Evolutionary conservation across 768 basidiomycete species (phyloP), one percentile per base, ranked within the genome.

Genomic region (Lentinula aciculospora): DNA sequence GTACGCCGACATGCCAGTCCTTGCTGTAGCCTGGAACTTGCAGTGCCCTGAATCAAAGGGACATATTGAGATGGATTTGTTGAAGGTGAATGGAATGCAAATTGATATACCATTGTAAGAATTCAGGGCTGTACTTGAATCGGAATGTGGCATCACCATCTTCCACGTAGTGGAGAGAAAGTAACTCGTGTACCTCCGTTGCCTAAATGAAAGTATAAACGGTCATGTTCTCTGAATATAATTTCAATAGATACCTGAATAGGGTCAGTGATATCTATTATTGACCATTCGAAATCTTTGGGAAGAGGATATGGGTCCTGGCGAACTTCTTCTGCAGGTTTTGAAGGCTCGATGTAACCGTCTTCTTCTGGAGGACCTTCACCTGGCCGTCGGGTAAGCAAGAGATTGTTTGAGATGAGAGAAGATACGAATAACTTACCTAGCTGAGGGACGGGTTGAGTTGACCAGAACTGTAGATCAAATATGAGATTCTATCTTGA

Each of bases 1-100:
- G 86, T 19, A 99, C 94, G 31, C 95, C 97, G 57, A 98, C 73
- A 68, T 98, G 95, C 97, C 97, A 98, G 69, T 96, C 92, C 61
- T 86, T 86, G 66, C 83, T 75, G 69, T 94, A 98, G 1, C 94
- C 95, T 25, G 97, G 97, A 29, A 95, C 94, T 63, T 85, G 91
- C 37, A 99, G 76, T 8, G 96, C 96, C 95, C 95, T 97, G 58
- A 3, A 47, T 17, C 55, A 9, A 47, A 19, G 56, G 17, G 27
- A 59, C 25, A 19, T 9, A 37, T 31, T 59, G 40, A 37, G 34
- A 17, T 13, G 10, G 4, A n/a, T 40, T n/a, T n/a, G 19, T 50
- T 53, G 17, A 34, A 15, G 49, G 12, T 19, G 7, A 29, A 7
- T 10, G n/a, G 9, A 25, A 12, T 29, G 25, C 12, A 9, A 47